Conservation (phyloP, 1,284 basidiomycete genomes). For the Heimioporus retisporus region DNA sequence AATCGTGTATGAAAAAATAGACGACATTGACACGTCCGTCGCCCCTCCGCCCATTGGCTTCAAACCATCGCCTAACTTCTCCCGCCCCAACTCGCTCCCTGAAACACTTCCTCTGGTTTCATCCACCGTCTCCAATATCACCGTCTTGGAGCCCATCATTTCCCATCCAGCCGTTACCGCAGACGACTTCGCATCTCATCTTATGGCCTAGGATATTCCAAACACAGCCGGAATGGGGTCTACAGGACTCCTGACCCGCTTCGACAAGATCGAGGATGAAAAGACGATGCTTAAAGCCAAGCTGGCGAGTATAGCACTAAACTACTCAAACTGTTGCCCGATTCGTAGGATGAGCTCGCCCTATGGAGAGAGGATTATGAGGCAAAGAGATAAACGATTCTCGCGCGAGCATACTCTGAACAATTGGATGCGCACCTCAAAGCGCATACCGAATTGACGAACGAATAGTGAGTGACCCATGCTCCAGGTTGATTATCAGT, state of each 20-base stretch:
- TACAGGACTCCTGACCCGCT: slow-evolving; percentile 79
- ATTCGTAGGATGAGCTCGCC: slow-evolving; percentile 86
- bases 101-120: slow-evolving; percentile 82
- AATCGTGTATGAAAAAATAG: slow-evolving; percentile 44
- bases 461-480: slow-evolving; percentile 76
- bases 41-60: slow-evolving; percentile 89
- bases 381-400: slow-evolving; percentile 81
- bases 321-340: slow-evolving; percentile 87
- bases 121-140: slow-evolving; percentile 82
- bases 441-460: slow-evolving; percentile 94
- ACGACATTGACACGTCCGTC: slow-evolving; percentile 66
- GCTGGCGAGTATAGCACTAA: slow-evolving; percentile 88
- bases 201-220: slow-evolving; percentile 80
- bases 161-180: slow-evolving; percentile 94
- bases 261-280: slow-evolving; percentile 88
- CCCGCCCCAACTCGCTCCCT: slow-evolving; percentile 53
- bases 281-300: slow-evolving; percentile 80
- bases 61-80: slow-evolving; percentile 93
- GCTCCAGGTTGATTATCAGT: neutral
- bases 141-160: slow-evolving; percentile 88
- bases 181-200: slow-evolving; percentile 90
- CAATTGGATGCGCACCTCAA: slow-evolving; percentile 91
- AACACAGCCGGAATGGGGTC: slow-evolving; percentile 88
- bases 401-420: slow-evolving; percentile 86
- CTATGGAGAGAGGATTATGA: slow-evolving; percentile 91